Evolutionary conservation across 2,329 filamentous ascomycete species (phyloP).

Genomic region (Gaeumannomyces sp.): DNA sequence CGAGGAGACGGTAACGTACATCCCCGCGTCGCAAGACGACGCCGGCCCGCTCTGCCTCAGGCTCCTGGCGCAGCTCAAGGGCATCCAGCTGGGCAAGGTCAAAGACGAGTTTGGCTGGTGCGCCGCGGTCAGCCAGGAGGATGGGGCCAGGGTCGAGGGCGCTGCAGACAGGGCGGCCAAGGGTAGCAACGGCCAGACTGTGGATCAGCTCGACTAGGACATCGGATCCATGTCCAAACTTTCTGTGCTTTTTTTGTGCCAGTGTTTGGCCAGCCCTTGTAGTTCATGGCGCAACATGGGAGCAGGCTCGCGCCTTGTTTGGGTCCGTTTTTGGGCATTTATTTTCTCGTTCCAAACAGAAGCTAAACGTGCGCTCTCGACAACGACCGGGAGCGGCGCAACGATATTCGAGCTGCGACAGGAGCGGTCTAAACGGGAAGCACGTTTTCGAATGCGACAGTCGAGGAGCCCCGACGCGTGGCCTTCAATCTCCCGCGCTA

Average conservation of each 20-base stretch:
- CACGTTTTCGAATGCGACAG: neutral
- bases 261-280: neutral
- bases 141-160: conserved; percentile 34
- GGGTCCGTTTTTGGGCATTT: neutral
- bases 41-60: conserved; percentile 67
- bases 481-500: neutral
- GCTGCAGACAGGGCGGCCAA: conserved; percentile 17
- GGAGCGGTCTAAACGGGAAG: neutral
- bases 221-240: neutral
- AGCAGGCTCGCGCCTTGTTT: neutral
- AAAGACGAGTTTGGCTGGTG: conserved; percentile 75
- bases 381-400: neutral
- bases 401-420: neutral
- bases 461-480: neutral
- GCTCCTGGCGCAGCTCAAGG: conserved; percentile 71
- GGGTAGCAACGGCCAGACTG: conserved; percentile 22
- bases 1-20: conserved; percentile 49
- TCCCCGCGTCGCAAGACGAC: conserved; percentile 52
- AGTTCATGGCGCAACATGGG: too few species aligned
- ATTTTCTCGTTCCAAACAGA: neutral
- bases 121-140: conserved; percentile 36
- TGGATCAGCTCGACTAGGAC: conserved; percentile 30
- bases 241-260: neutral
- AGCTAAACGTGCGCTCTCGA: neutral
- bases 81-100: conserved; percentile 75